Evolutionary conservation across 2,329 filamentous ascomycete genomes (phyloP), one percentile per base, ranked within the genome.

Genomic region (Xylariaceae sp.): DNA sequence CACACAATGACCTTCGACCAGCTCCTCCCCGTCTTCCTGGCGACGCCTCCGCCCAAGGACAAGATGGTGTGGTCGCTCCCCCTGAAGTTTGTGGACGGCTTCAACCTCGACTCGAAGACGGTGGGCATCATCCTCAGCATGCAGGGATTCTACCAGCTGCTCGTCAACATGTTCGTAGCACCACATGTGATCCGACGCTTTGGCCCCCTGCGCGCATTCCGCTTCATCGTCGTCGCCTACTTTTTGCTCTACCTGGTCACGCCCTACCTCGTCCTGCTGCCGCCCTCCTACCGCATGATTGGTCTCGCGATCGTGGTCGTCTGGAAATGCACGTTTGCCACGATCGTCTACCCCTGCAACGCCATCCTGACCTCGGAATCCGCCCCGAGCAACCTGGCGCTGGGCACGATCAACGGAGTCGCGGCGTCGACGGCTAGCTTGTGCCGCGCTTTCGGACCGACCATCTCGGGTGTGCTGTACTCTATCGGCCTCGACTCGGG

Each of bases 1-100:
- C 93, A 97, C 76, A 97, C 93, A 10, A 97, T 99, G 75, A 95
- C 92, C 0, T 94, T 96, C 68, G 94, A 99, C 74, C 90, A 96
- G 70, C 82, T 97, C 53, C 87, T 97, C 67, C 93, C 94, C 0
- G 89, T 97, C 1, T 91, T 99, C 67, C 84, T 99, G 70, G 93
- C 89, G 73, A 90, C 90, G 50, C 75, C 76, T 13, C 73, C 77
- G 8, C 80, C 80, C 1, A 73, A 74, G 13, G 67, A 77, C 72
- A 81, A 68, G 71, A 81, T 70, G 74, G 83, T 70, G 63, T 78
- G 68, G 64, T 81, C 76, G 10, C 81, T 96, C 1, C 93, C 93
- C 0, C 94, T 99, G 79, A 88, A 89, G 67, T 97, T 99, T 67
- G 86, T 86, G 2, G 90, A 90, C 60, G 93, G 94, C 15, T 93